Evolutionary conservation across 805 yeast species (phyloP), one percentile per base, ranked within the genome.

Genomic region (Candida railenensis): DNA sequence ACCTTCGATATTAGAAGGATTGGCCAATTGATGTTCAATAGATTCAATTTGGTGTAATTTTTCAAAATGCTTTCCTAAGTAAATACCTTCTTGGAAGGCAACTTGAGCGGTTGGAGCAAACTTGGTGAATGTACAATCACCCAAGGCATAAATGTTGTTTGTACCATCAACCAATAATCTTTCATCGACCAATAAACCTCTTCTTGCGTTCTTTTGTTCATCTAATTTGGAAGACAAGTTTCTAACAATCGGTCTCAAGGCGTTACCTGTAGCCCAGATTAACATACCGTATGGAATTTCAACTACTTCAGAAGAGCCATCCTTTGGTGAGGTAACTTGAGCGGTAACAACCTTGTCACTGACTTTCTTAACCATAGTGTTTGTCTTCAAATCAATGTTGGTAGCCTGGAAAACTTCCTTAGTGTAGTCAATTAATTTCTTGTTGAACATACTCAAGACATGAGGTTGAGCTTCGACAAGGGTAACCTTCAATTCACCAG

Each of bases 221-320:
- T 87, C 85, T 55, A 92, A 74, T 67, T 79, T 77, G 40, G 78
- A 60, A 66, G 88, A 80, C 59, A 91, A 74, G 58, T 81, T 78
- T 52, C 80, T 74, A 42, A 87, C 78, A 42, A 92, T 75, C 38
- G 81, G 83, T 70, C 97, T 83, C 53, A 89, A 90, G 46, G 91
- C 90, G 68, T 91, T 90, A 72, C 98, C 98, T 51, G 97, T 91
- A 48, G 97, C 97, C 98, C 98, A 91, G 52, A 91, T 95, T 55
- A 91, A 77, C 57, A 89, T 77, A 63, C 98, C 98, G 65, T 91
- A 91, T 42, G 96, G 96, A 59, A 91, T 75, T 42, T 78, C 83
- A 34, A 74, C 63, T 59, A 63, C 68, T 47, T 80, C 80, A 52
- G 83, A 72, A 9, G 83, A 62, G 19, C 96, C 96, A 53, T 83